These are phyloP conservation scores for Candida glaebosa DNA, from an alignment of 805 yeast genomes.

Conservation along the genomic window DNA sequence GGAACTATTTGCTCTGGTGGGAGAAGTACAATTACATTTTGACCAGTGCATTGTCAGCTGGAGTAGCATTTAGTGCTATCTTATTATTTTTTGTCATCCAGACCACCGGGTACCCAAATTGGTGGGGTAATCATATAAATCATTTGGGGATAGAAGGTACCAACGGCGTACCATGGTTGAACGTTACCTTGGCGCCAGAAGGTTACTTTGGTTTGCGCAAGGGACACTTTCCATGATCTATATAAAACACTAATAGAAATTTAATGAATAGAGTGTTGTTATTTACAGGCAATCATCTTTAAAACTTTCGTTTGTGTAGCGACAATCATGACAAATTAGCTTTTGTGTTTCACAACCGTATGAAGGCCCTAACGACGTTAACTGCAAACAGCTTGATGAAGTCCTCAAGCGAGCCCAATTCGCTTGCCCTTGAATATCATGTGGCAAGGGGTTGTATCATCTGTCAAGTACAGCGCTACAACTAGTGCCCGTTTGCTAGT, in stretches of 20 bases:
- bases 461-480: neutral
- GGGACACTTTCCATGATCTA: slow-evolving; percentile 22
- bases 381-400: too few relatives aligned
- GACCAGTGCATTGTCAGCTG: slow-evolving; percentile 56
- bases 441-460: neutral
- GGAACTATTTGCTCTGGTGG: slow-evolving; percentile 58
- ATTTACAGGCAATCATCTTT: too few relatives aligned
- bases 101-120: slow-evolving; percentile 38
- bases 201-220: slow-evolving; percentile 30
- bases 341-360: too few relatives aligned
- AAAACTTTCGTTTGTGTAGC: too few relatives aligned
- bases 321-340: too few relatives aligned
- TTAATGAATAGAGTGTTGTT: neutral
- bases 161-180: slow-evolving; percentile 22
- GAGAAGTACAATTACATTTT: slow-evolving; percentile 67
- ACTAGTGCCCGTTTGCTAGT: neutral
- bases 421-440: neutral
- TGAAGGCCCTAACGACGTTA: too few relatives aligned
- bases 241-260: neutral
- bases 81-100: slow-evolving; percentile 55
- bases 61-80: slow-evolving; percentile 60
- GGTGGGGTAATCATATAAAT: slow-evolving; percentile 62
- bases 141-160: slow-evolving; percentile 37
- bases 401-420: too few relatives aligned
- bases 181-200: slow-evolving; percentile 27